phyloP scores from a whole-genome alignment of 1,284 basidiomycete species.

The Sporisorium exsertum region DNA sequence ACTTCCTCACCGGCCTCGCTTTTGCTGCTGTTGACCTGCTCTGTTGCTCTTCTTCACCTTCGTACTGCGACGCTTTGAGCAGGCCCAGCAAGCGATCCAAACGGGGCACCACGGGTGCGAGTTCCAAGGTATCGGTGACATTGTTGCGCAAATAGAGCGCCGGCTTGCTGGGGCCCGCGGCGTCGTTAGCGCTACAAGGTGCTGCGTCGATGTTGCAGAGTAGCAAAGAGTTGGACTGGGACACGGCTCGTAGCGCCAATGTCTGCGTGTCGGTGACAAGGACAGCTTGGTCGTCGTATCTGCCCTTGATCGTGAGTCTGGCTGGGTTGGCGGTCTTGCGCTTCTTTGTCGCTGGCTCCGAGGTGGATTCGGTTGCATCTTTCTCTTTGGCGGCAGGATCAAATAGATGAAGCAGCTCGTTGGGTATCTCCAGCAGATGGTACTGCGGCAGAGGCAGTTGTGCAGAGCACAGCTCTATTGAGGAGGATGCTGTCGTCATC shows the following conservation, averaged over 20 bases:
- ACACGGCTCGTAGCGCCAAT: slow-evolving; percentile 60
- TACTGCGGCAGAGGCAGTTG: slow-evolving; percentile 40
- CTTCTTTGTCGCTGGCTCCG: slow-evolving; percentile 34
- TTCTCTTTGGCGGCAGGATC: slow-evolving; percentile 19
- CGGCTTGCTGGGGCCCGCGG: slow-evolving; percentile 11
- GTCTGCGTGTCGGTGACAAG: slow-evolving; percentile 58
- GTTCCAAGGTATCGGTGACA: slow-evolving; percentile 57
- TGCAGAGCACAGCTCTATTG: slow-evolving; percentile 34
- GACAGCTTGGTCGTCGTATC: slow-evolving; percentile 62
- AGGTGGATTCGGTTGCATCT: slow-evolving; percentile 5
- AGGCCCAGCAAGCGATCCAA: slow-evolving; percentile 55
- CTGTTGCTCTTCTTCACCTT: slow-evolving; percentile 49
- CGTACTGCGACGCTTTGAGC: slow-evolving; percentile 52
- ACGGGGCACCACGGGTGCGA: slow-evolving; percentile 55
- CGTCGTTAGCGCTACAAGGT: neutral
- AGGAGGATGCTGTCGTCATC: slow-evolving; percentile 17
- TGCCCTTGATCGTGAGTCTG: slow-evolving; percentile 62
- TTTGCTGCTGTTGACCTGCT: neutral
- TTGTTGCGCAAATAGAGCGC: slow-evolving; percentile 53
- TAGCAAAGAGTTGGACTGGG: slow-evolving; percentile 63
- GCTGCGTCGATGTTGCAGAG: slow-evolving; percentile 50
- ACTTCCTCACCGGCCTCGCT: slow-evolving; percentile 34
- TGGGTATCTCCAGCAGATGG: slow-evolving; percentile 53
- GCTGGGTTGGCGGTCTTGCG: slow-evolving; percentile 12
- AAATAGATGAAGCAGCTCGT: slow-evolving; percentile 49